phyloP scores from a whole-genome alignment of 495 filamentous ascomycete genomes.

The Tuber microsphaerosporum region DNA sequence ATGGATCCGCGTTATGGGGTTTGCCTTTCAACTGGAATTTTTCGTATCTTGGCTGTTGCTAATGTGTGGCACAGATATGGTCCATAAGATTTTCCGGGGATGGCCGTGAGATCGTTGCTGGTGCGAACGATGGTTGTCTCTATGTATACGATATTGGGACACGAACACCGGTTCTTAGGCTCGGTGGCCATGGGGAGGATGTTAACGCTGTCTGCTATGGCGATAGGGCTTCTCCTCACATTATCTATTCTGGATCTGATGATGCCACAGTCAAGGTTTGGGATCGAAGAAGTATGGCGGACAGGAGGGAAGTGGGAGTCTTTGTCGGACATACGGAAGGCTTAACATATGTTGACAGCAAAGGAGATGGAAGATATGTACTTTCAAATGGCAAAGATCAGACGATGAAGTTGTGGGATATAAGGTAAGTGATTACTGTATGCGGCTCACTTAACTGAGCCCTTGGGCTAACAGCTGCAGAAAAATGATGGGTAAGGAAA shows the following conservation, averaged over 20 bases:
- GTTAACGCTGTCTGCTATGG: constrained; percentile 97
- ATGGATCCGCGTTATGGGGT: constrained; percentile 39
- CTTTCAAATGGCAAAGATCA: constrained; percentile 94
- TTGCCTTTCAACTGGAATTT: not conserved
- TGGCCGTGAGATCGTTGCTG: constrained; percentile 82
- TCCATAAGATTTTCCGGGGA: constrained; percentile 90
- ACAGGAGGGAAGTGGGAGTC: constrained; percentile 77
- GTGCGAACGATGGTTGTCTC: constrained; percentile 68
- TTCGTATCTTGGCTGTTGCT: constrained; percentile 15
- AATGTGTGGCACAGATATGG: constrained; percentile 59
- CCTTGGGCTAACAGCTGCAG: constrained; percentile 16
- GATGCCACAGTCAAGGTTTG: constrained; percentile 92
- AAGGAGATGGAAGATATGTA: constrained; percentile 90
- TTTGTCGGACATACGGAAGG: constrained; percentile 94
- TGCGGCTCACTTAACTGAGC: not conserved
- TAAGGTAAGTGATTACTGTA: constrained; percentile 51
- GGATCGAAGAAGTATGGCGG: constrained; percentile 86
- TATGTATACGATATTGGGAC: constrained; percentile 92
- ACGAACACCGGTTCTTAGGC: constrained; percentile 61
- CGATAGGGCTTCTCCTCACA: constrained; percentile 80
- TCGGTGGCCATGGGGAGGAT: constrained; percentile 73
- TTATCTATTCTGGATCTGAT: constrained; percentile 93
- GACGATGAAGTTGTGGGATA: constrained; percentile 95
- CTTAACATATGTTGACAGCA: constrained; percentile 90
- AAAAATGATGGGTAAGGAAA: constrained; percentile 51